Evolutionary conservation across 129 eudicot species (phyloP).

Genomic region (Tagetes erecta): DNA sequence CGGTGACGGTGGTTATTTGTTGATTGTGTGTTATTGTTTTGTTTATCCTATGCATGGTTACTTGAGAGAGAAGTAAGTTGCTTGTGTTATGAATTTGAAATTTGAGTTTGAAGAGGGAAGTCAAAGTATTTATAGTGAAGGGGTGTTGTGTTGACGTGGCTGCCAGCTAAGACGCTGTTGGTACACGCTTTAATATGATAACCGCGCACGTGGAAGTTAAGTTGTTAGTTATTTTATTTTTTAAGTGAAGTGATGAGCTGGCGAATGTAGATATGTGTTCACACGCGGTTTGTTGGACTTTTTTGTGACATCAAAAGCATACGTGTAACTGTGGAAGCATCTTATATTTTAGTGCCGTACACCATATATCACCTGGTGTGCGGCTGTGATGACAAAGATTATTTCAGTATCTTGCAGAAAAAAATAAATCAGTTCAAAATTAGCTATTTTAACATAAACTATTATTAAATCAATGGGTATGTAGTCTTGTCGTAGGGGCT

Average conservation of each 20-base stretch:
- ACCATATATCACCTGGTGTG: no score
- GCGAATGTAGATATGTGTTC: slow-evolving; percentile 17
- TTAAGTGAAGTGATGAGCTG: slow-evolving; percentile 26
- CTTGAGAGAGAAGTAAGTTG: background rate
- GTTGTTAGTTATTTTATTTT: background rate
- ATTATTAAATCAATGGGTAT: no score
- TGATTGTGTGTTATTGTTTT: slow-evolving; percentile 5
- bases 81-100: background rate
- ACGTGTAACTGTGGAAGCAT: no score
- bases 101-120: slow-evolving; percentile 19
- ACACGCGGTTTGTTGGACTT: slow-evolving; percentile 41
- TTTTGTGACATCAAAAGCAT: background rate
- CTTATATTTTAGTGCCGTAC: background rate
- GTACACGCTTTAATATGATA: slow-evolving; percentile 35
- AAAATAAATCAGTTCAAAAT: no score
- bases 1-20: slow-evolving; percentile 11
- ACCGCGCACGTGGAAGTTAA: slow-evolving; percentile 15
- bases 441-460: no score
- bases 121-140: slow-evolving; percentile 31
- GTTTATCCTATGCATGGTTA: slow-evolving; percentile 41
- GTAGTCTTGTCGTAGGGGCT: no score
- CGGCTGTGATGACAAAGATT: no score
- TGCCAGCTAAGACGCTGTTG: slow-evolving; percentile 45
- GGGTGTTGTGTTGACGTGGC: slow-evolving; percentile 31
- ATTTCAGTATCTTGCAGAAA: no score